Percentiles rank a stretch among this genome's conserved stretches.
Conservation (phyloP, 352 stramenopile genomes). For the Phytophthora lateralis region DNA sequence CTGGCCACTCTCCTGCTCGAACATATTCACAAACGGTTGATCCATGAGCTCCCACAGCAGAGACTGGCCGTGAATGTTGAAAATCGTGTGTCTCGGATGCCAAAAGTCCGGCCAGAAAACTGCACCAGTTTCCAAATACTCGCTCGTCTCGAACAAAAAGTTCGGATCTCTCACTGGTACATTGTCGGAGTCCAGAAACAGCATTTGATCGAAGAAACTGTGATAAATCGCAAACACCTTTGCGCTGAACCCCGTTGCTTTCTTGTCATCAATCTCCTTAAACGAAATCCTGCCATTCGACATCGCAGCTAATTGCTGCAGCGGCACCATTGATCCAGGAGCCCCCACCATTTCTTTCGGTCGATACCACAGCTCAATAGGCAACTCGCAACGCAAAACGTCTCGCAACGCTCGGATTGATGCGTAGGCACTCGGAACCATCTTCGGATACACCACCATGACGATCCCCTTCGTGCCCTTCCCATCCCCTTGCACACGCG, state of each 20-base stretch:
- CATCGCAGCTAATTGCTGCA: slow-evolving; percentile 8
- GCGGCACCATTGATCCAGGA: slow-evolving; percentile 23
- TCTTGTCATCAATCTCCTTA: slow-evolving; percentile 35
- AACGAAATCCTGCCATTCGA: slow-evolving; percentile 21
- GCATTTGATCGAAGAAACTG: slow-evolving; percentile 47
- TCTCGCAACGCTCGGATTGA: slow-evolving; percentile 39
- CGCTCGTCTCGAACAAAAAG: slow-evolving; percentile 51
- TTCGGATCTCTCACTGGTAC: slow-evolving; percentile 57
- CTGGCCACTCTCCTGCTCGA: slow-evolving; percentile 74
- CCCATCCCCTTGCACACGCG: slow-evolving; percentile 1
- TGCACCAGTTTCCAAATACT: slow-evolving; percentile 50
- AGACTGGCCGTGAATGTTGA: slow-evolving; percentile 60
- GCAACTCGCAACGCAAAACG: slow-evolving; percentile 41
- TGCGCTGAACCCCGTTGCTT: slow-evolving; percentile 48
- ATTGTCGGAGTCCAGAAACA: slow-evolving; percentile 75
- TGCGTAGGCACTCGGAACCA: slow-evolving; percentile 53
- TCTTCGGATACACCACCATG: slow-evolving; percentile 64
- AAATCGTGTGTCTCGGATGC: slow-evolving; percentile 63
- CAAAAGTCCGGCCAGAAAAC: slow-evolving; percentile 83
- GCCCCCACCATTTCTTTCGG: slow-evolving; percentile 35
- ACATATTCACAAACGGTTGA: slow-evolving; percentile 58
- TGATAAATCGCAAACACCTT: slow-evolving; percentile 64
- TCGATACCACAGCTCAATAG: slow-evolving; percentile 62
- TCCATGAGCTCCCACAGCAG: slow-evolving; percentile 63
- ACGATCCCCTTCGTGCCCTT: slow-evolving; percentile 42